Evolutionary conservation across 148 eudicot species (phyloP), one percentile per base, ranked within the genome.

Genomic region (Fagopyrum homotropicum): DNA sequence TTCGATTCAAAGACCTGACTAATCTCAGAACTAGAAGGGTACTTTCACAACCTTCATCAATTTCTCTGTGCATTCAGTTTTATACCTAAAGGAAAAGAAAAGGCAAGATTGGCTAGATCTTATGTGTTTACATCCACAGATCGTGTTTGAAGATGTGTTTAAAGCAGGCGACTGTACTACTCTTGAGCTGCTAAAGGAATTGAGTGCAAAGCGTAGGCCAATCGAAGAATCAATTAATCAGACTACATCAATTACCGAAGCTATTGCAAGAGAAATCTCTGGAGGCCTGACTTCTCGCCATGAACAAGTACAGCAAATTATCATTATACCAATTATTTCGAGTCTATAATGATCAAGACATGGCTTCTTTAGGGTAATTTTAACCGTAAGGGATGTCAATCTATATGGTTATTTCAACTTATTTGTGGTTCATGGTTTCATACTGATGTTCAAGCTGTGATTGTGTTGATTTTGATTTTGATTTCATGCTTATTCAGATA

Each of bases 181-280:
- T 47, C 89, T 90, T 45, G 91, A 85, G 81, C 88, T 87, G 77
- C 60, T 93, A 50, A 90, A 89, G 80, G 96, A 90, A 79, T 80
- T 90, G 69, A 87, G 83, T 87, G 88, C 88, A 6, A 87, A 78
- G 73, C 90, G 96, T 35, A 85, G 86, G 78, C 80, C 80, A 2
- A 79, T 89, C 44, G 88, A 83, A 73, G 93, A 90, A 66, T 87
- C 82, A 22, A 75, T 89, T 51, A 86, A 87, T 51, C 80, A 80
- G 63, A 87, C 83, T 76, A 90, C 85, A 75, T 73, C 46, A 76
- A 79, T 89, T 44, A 83, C 96, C 47, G 87, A 92, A 56, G 96
- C 96, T 75, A 86, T 88, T 82, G 98, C 98, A 22, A 84, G 91
- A 81, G 93, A 93, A 82, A 90, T 87, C 79, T 82, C 89, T 46